Percentiles rank a stretch among this genome's conserved stretches.
These are phyloP conservation scores for Vigna trinervia DNA, from an alignment of 306 rosid species.

Conservation along the genomic window DNA sequence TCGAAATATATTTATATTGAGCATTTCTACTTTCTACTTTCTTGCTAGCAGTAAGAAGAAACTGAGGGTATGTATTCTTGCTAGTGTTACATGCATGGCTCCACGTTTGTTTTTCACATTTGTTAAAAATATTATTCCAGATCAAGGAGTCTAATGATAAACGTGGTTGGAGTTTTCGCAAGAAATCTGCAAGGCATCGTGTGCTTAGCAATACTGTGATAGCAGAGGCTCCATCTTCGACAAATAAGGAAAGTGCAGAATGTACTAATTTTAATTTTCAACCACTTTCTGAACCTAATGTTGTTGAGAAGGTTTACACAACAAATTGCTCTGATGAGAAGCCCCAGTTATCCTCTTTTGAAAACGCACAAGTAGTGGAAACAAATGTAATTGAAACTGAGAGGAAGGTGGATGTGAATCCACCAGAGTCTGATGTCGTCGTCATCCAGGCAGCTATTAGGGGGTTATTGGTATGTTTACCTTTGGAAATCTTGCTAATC, in stretches of 20 bases:
- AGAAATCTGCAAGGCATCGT: slow-evolving; percentile 83
- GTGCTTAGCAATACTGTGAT: slow-evolving; percentile 89
- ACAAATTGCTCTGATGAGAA: slow-evolving; percentile 63
- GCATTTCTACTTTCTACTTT: slow-evolving; percentile 14
- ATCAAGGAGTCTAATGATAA: slow-evolving; percentile 75
- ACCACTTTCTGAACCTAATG: slow-evolving; percentile 52
- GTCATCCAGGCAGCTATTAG: slow-evolving; percentile 79
- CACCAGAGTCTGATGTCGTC: slow-evolving; percentile 66
- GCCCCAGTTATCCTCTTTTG: slow-evolving; percentile 52
- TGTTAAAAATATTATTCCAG: slow-evolving; percentile 46
- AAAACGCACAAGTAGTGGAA: slow-evolving; percentile 52
- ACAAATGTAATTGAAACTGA: slow-evolving; percentile 51
- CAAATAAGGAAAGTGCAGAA: slow-evolving; percentile 71
- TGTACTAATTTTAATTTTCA: slow-evolving; percentile 55
- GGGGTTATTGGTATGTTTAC: slow-evolving; percentile 72
- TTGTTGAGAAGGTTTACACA: slow-evolving; percentile 61
- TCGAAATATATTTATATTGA: slow-evolving; percentile 5
- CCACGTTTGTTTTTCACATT: slow-evolving; percentile 12
- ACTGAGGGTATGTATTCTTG: neutral
- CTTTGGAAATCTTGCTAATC: slow-evolving; percentile 27
- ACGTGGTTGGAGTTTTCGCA: slow-evolving; percentile 95
- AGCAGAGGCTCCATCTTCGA: slow-evolving; percentile 61
- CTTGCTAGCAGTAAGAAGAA: slow-evolving; percentile 6
- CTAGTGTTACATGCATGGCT: slow-evolving; percentile 1
- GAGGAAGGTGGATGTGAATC: slow-evolving; percentile 50